phyloP scores from a whole-genome alignment of 495 filamentous ascomycete genomes.

The Aspergillus biplanus region DNA sequence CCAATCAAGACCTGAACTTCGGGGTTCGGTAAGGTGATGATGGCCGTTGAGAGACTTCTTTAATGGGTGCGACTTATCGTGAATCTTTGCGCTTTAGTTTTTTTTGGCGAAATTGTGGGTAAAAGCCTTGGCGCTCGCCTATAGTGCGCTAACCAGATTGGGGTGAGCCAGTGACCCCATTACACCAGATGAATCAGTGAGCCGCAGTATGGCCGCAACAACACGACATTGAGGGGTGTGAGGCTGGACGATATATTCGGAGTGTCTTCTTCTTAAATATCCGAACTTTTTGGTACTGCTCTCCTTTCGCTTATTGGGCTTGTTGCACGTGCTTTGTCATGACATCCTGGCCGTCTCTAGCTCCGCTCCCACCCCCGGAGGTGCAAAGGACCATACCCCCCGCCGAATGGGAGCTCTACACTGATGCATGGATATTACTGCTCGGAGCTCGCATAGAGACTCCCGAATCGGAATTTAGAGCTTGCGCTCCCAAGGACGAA shows the following conservation, averaged over 20 bases:
- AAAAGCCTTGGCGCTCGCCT: conserved; percentile 52
- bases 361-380: conserved; percentile 70
- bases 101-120: conserved; percentile 34
- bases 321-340: conserved; percentile 24
- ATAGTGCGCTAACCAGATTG: conserved; percentile 39
- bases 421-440: conserved; percentile 76
- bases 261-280: neutral
- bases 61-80: conserved; percentile 14
- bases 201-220: conserved; percentile 11
- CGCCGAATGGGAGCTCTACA: conserved; percentile 75
- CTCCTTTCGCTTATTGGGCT: neutral
- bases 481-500: conserved; percentile 53
- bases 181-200: neutral
- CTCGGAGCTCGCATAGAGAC: conserved; percentile 64
- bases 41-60: conserved; percentile 47
- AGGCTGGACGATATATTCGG: neutral
- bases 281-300: neutral
- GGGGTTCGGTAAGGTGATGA: conserved; percentile 84
- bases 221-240: neutral
- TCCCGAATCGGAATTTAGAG: conserved; percentile 54
- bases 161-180: conserved; percentile 33
- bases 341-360: conserved; percentile 67
- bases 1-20: conserved; percentile 66
- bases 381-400: conserved; percentile 67
- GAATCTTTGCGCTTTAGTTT: conserved; percentile 21